A percentile compares a stretch with the other conserved stretches of the same genome.
phyloP scores from a whole-genome alignment of 495 filamentous ascomycete genomes.

The Endocarpon pusillum region DNA sequence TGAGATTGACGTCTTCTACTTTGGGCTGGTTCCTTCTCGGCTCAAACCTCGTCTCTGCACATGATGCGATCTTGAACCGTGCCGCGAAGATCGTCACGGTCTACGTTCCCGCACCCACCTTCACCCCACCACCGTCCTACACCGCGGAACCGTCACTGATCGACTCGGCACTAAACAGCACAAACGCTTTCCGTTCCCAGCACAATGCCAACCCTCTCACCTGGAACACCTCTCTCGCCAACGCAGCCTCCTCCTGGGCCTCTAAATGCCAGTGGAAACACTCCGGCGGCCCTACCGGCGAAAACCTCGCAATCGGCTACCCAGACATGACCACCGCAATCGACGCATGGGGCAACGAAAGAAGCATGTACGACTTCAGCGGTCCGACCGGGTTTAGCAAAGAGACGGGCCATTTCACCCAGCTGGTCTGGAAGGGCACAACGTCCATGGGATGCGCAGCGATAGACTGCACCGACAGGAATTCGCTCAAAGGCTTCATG shows the following conservation, averaged over 20 bases:
- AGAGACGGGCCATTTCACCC: constrained; percentile 69
- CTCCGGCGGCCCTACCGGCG: constrained; percentile 50
- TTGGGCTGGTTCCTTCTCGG: too few relatives aligned
- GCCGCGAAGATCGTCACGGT: too few relatives aligned
- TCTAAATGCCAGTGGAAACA: constrained; percentile 43
- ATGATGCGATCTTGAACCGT: too few relatives aligned
- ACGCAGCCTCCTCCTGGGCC: constrained; percentile 36
- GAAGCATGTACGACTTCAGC: constrained; percentile 38
- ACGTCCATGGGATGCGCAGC: constrained; percentile 52
- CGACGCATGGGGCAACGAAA: constrained; percentile 52
- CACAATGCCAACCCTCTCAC: constrained; percentile 42
- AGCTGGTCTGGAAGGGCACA: constrained; percentile 64
- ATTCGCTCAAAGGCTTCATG: constrained; percentile 34
- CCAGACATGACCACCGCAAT: constrained; percentile 39
- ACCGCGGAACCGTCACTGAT: constrained; percentile 31
- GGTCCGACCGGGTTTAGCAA: constrained; percentile 37
- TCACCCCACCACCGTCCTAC: constrained; percentile 26
- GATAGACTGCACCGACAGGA: constrained; percentile 31
- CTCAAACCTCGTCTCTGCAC: too few relatives aligned
- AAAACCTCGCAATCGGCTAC: constrained; percentile 63
- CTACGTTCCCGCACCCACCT: constrained; percentile 16
- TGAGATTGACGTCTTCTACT: too few relatives aligned
- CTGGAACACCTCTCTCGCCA: constrained; percentile 50
- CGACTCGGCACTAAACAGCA: constrained; percentile 41
- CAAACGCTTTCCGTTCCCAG: constrained; percentile 46